Evolutionary conservation across 306 rosid species (phyloP).

Genomic region (Cucumis cinereus): DNA sequence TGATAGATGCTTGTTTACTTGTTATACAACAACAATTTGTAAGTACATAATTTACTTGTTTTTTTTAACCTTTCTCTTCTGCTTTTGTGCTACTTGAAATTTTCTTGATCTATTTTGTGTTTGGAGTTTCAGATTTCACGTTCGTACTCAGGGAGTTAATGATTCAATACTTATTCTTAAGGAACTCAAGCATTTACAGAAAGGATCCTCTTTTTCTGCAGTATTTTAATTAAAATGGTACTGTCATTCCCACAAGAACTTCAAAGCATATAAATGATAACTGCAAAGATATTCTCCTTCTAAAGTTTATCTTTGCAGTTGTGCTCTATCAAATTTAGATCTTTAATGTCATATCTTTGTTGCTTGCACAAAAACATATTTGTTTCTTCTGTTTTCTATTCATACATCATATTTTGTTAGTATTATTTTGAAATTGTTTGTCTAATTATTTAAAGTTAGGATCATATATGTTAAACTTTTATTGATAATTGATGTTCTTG

Average conservation of each 20-base stretch:
- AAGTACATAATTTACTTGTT: too few species aligned
- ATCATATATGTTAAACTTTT: neutral
- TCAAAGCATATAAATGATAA: neutral
- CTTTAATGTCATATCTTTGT: neutral
- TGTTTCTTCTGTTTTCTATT: neutral
- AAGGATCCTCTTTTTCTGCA: too few species aligned
- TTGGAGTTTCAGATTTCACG: too few species aligned
- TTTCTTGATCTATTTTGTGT: too few species aligned
- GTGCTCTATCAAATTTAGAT: neutral
- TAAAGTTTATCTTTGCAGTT: neutral
- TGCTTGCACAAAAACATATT: neutral
- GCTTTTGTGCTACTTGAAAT: too few species aligned
- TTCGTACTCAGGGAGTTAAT: too few species aligned
- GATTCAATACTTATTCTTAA: too few species aligned
- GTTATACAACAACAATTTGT: too few species aligned
- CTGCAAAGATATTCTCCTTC: slow-evolving; percentile 17
- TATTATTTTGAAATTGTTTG: neutral
- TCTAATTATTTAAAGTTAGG: neutral
- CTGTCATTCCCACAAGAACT: neutral
- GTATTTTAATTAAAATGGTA: neutral
- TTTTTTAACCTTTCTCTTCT: too few species aligned
- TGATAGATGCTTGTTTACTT: too few species aligned
- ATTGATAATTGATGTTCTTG: neutral
- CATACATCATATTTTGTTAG: neutral
- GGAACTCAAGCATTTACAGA: too few species aligned